Evolutionary conservation across 768 basidiomycete species (phyloP).

Genomic region (Hypsizygus marmoreus): DNA sequence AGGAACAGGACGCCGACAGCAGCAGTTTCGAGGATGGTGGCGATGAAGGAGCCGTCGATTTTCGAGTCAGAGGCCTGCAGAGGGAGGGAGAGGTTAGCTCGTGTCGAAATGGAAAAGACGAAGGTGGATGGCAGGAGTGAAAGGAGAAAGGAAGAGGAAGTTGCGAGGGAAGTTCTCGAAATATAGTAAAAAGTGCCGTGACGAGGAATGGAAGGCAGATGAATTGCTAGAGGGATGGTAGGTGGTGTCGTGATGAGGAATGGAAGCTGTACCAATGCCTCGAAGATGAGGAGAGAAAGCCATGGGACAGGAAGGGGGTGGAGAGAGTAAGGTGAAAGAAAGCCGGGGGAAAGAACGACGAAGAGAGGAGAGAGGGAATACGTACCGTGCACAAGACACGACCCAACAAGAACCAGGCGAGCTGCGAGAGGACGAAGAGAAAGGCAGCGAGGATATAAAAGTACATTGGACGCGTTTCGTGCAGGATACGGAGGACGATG

Average conservation of each 20-base stretch:
- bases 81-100: no score
- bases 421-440: conserved; percentile 78
- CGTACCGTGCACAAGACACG: conserved; percentile 71
- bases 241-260: no score
- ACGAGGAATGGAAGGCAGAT: no score
- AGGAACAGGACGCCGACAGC: conserved; percentile 67
- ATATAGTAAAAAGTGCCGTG: no score
- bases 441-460: conserved; percentile 75
- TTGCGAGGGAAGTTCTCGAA: no score
- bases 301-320: background rate
- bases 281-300: background rate
- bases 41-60: conserved; percentile 86
- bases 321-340: background rate
- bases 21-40: conserved; percentile 81
- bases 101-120: no score
- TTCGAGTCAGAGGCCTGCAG: no score
- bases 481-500: conserved; percentile 74
- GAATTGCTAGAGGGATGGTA: no score
- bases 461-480: conserved; percentile 78
- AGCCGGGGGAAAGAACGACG: background rate
- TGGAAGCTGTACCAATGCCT: no score
- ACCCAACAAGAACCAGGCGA: conserved; percentile 80
- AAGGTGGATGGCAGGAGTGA: no score
- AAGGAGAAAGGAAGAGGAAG: no score
- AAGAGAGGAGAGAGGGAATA: background rate